Evolutionary conservation across 495 filamentous ascomycete genomes (phyloP), one percentile per base, ranked within the genome.

Genomic region (Aspergillus funiculosus): DNA sequence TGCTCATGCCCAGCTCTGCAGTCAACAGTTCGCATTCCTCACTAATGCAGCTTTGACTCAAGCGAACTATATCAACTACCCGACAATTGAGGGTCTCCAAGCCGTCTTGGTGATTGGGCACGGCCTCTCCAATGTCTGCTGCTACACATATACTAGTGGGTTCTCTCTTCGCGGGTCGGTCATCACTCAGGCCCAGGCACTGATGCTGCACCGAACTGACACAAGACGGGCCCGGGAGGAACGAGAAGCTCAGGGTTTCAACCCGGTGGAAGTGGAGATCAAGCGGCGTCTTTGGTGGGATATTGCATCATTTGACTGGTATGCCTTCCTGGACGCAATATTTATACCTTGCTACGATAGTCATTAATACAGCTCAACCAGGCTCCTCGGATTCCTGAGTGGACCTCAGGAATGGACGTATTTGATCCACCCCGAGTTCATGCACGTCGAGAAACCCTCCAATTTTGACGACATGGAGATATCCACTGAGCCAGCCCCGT

Each of bases 351-450:
- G n/a, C n/a, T n/a, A n/a, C 26, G 7, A 7, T 27, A 13, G 6
- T 1, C 13, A 20, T 28, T 18, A 4, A n/a, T 20, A 36, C 17
- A 21, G 10, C 11, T 9, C 1, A 17, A 29, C 3, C 20, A 71
- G 67, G 67, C 38, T 69, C 1, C 26, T 69, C 6, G 51, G 56
- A 0, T 69, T 62, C 35, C 44, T 69, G 1, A 63, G 62, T 18
- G 73, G 73, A n/a, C 74, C 74, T 1, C 71, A 76, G 34, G 72
- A 76, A 34, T 65, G 66, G 43, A 74, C 62, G 5, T 78, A 76
- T 46, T 52, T 62, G 3, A 64, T 76, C 10, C 58, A 68, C 24
- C 68, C 66, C 2, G 49, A 56, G 9, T 72, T 76, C 22, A 67
- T 78, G 53, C 56, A 65, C 11, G 64, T 73, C 14, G 57, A 62